These are phyloP conservation scores for Pluteus cervinus DNA, from an alignment of 768 basidiomycete genomes.

Conservation along the genomic window DNA sequence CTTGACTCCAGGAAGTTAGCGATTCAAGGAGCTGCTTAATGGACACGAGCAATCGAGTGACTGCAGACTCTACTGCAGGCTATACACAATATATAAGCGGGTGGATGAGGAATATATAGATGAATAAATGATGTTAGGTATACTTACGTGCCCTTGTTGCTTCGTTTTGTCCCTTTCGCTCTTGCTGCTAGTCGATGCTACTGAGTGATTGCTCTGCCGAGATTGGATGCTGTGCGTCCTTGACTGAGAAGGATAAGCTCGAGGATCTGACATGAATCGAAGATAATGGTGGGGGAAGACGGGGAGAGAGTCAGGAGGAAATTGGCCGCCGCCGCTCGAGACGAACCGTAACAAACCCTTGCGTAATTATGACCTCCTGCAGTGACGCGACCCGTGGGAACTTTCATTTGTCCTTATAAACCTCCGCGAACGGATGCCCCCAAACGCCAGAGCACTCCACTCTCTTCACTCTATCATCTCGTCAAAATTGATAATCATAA, in stretches of 20 bases:
- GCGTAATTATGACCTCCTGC: too few species aligned
- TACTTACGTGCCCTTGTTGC: constrained; percentile 31
- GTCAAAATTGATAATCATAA: too few species aligned
- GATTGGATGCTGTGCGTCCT: constrained; percentile 33
- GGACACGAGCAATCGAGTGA: constrained; percentile 87
- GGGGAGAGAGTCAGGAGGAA: constrained; percentile 7
- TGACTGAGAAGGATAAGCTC: constrained; percentile 16
- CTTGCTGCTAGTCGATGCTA: constrained; percentile 42
- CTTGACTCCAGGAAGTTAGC: constrained; percentile 77
- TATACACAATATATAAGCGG: constrained; percentile 18
- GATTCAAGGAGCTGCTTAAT: constrained; percentile 94
- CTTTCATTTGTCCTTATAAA: too few species aligned
- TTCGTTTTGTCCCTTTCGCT: constrained; percentile 36
- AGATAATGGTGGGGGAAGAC: constrained; percentile 5
- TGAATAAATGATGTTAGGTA: constrained; percentile 4
- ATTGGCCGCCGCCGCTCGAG: too few species aligned
- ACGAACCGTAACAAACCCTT: too few species aligned
- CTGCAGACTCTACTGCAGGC: constrained; percentile 85
- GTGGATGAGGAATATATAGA: constrained; percentile 5
- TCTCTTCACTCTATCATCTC: too few species aligned
- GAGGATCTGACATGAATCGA: constrained; percentile 21
- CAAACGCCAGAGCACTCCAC: too few species aligned
- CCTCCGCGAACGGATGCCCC: too few species aligned
- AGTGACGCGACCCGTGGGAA: constrained; percentile 6
- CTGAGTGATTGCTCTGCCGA: constrained; percentile 48